Conservation (phyloP, 2,329 filamentous ascomycete genomes). For the Zymoseptoria ardabiliae region DNA sequence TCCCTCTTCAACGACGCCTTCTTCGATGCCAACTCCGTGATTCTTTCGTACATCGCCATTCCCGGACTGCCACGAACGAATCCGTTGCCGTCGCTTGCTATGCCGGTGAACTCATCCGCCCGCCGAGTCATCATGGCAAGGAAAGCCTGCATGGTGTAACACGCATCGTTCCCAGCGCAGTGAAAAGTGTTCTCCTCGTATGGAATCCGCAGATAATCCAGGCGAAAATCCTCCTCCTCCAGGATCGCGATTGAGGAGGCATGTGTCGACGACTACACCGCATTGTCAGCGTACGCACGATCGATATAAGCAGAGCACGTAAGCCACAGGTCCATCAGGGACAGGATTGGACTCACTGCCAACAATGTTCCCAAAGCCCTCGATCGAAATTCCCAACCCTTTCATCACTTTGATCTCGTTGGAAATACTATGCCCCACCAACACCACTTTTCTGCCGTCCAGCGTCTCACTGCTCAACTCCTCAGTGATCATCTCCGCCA, state of each 20-base stretch:
- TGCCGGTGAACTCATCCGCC: no score
- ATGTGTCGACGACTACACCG: background rate
- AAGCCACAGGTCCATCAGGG: no score
- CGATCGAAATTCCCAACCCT: background rate
- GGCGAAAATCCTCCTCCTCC: background rate
- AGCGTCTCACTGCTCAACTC: background rate
- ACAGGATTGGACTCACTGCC: background rate
- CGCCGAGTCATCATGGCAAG: background rate
- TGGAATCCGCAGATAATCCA: background rate
- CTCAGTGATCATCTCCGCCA: background rate
- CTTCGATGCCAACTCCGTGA: background rate
- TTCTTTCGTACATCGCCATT: no score
- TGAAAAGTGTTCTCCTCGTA: background rate
- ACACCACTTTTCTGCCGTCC: background rate
- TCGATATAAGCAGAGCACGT: no score
- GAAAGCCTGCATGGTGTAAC: slow-evolving; percentile 1
- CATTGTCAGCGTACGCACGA: background rate
- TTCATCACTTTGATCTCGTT: background rate
- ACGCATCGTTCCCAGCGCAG: slow-evolving; percentile 1
- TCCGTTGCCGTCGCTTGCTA: no score
- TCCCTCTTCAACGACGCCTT: background rate
- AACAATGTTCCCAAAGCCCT: background rate
- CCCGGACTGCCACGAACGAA: no score
- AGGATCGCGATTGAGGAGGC: background rate
- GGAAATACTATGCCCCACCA: background rate